A percentile compares a stretch with the other conserved stretches of the same genome.
These are phyloP conservation scores for Corymbia maculata DNA, from an alignment of 345 rosid species.

Conservation along the genomic window DNA sequence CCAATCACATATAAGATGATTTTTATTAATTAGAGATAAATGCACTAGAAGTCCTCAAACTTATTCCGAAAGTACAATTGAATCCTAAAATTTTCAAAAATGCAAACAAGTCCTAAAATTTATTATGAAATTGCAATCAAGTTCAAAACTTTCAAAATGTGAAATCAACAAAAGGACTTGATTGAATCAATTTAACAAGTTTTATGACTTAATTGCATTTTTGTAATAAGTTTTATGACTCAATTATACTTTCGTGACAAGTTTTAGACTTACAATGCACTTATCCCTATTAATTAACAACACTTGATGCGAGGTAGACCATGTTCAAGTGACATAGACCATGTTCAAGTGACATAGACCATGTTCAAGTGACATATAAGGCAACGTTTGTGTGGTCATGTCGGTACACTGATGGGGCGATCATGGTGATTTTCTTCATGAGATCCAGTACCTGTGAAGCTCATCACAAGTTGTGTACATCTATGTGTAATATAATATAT, in stretches of 20 bases:
- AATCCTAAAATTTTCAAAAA: background rate
- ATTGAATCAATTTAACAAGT: too few relatives aligned
- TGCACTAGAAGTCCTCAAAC: background rate
- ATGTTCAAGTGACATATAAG: background rate
- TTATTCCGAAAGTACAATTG: accelerated
- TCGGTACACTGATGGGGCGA: background rate
- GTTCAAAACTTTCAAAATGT: too few relatives aligned
- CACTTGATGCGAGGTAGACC: background rate
- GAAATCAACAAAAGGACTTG: background rate
- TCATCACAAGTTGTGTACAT: background rate
- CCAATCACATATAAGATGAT: background rate
- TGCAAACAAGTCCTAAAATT: too few relatives aligned
- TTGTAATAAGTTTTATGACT: background rate
- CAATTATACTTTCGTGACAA: background rate
- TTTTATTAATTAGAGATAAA: background rate
- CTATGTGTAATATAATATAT: too few relatives aligned
- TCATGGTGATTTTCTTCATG: background rate
- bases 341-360: too few relatives aligned
- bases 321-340: background rate
- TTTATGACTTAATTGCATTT: too few relatives aligned
- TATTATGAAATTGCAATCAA: accelerated
- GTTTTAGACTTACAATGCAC: too few relatives aligned
- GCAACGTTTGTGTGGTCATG: background rate
- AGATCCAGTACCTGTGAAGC: background rate
- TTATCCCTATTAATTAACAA: background rate